These are phyloP conservation scores for Silene latifolia DNA, from an alignment of 148 eudicot genomes.

Conservation along the genomic window DNA sequence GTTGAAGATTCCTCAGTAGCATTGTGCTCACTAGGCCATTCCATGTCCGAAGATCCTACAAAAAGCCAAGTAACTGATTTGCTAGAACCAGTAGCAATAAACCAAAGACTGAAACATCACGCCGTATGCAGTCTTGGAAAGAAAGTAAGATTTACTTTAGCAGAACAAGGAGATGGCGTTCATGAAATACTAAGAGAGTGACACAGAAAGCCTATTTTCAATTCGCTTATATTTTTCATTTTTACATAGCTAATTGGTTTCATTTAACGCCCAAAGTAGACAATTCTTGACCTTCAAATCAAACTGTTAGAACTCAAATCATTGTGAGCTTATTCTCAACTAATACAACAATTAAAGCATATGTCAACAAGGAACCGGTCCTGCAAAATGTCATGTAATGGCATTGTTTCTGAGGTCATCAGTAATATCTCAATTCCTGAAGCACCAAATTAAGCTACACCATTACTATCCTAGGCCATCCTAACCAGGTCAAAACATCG, in stretches of 20 bases:
- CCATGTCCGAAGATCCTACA: conserved; percentile 37
- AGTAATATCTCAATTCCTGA: too few species aligned
- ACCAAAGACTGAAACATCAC: not conserved
- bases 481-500: too few species aligned
- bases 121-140: conserved; percentile 5
- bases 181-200: not conserved
- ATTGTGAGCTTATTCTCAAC: not conserved
- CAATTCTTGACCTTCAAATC: not conserved
- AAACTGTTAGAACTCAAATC: not conserved
- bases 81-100: not conserved
- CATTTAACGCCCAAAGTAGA: not conserved
- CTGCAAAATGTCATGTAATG: not conserved
- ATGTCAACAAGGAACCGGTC: not conserved
- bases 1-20: conserved; percentile 32
- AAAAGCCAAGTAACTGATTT: not conserved
- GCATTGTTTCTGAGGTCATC: too few species aligned
- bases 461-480: too few species aligned
- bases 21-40: conserved; percentile 23
- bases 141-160: not conserved
- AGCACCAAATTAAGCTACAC: too few species aligned
- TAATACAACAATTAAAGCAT: not conserved
- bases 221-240: not conserved
- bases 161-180: not conserved
- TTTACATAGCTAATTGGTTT: not conserved
- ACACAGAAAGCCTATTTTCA: not conserved